Percentiles rank a stretch among this genome's conserved stretches.
Conservation (phyloP, 2,329 filamentous ascomycete genomes). For the Balansia obtecta region DNA sequence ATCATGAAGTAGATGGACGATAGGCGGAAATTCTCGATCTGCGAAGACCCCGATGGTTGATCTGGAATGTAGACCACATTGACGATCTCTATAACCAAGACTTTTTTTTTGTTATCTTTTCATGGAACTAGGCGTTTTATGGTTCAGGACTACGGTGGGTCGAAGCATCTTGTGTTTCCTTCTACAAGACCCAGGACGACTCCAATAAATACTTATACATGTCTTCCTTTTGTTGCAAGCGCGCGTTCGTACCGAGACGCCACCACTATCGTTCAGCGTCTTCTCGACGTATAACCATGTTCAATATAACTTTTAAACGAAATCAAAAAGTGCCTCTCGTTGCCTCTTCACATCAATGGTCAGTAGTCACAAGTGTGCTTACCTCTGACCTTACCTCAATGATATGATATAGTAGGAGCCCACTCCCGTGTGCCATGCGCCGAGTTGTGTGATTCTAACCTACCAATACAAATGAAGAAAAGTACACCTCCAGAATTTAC, state of each 20-base stretch:
- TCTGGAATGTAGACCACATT: not conserved
- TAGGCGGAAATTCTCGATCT: not conserved
- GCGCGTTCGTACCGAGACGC: not conserved
- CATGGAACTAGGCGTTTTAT: constrained; percentile 23
- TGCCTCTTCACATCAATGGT: constrained; percentile 9
- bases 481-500: constrained; percentile 2
- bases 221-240: not conserved
- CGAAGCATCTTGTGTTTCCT: constrained; percentile 16
- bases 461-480: constrained; percentile 8
- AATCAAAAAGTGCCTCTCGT: not conserved
- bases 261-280: not conserved
- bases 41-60: constrained; percentile 7
- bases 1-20: constrained; percentile 4
- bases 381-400: constrained; percentile 44
- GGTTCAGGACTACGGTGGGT: constrained; percentile 18
- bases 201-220: constrained; percentile 6
- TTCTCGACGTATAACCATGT: not conserved
- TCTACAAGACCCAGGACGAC: constrained; percentile 14
- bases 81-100: not conserved
- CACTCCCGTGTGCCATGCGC: constrained; percentile 2
- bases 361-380: constrained; percentile 30
- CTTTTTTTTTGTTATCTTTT: constrained; percentile 8
- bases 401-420: constrained; percentile 6
- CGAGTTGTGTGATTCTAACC: constrained; percentile 5
- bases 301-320: not conserved